phyloP scores from a whole-genome alignment of 441 rosid genomes.

The Mallotus japonicus region DNA sequence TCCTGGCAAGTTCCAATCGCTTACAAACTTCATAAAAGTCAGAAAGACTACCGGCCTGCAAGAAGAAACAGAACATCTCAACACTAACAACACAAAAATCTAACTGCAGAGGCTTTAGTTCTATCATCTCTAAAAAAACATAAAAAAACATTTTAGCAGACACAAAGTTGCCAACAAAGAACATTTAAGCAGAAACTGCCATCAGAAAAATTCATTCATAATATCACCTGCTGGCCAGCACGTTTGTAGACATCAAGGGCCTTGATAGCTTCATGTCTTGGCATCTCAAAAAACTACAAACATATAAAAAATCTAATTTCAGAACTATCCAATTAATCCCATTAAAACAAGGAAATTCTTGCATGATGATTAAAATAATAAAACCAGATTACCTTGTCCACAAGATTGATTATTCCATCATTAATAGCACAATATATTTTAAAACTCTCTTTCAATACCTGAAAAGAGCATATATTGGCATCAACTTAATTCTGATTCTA shows the following conservation, averaged over 20 bases:
- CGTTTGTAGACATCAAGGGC: slow-evolving; percentile 92
- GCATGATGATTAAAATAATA: slow-evolving; percentile 6
- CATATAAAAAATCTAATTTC: slow-evolving; percentile 16
- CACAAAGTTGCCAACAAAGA: not conserved
- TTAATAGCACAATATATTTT: slow-evolving; percentile 91
- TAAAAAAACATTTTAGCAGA: not conserved
- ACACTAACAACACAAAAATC: not conserved
- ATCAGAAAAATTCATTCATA: not conserved
- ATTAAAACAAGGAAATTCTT: slow-evolving; percentile 8
- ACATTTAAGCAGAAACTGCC: slow-evolving; percentile 2
- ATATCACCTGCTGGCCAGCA: slow-evolving; percentile 92
- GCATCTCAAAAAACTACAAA: slow-evolving; percentile 98
- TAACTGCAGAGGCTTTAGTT: not conserved
- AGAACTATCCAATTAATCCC: not conserved
- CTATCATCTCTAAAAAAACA: not conserved
- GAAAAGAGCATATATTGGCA: slow-evolving; percentile 30
- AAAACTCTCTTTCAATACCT: slow-evolving; percentile 97
- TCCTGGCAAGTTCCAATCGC: slow-evolving; percentile 98
- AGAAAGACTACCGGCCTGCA: slow-evolving; percentile 87
- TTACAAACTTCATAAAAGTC: slow-evolving; percentile 90
- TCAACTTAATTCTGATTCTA: slow-evolving; percentile 5
- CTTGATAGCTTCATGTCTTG: slow-evolving; percentile 91
- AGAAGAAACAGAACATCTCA: slow-evolving; percentile 11
- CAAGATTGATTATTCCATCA: slow-evolving; percentile 98
- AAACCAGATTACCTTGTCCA: slow-evolving; percentile 75